phyloP scores from a whole-genome alignment of 192 early-diverging fungal species.

The Coemansia sp. region DNA sequence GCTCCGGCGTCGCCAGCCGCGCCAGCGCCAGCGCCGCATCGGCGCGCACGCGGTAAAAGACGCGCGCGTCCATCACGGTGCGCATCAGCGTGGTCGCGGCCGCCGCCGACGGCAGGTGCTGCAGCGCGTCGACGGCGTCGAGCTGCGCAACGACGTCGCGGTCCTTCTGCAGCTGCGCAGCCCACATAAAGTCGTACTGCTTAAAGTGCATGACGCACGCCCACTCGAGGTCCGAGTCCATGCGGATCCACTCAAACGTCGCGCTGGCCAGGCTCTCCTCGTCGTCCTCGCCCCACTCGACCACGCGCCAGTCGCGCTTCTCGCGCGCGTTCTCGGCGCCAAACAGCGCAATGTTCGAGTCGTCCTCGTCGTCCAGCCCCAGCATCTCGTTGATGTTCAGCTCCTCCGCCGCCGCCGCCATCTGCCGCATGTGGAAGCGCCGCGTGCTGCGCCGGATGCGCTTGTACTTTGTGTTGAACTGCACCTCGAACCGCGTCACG shows the following conservation, averaged over 20 bases:
- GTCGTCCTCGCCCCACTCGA: slow-evolving; percentile 80
- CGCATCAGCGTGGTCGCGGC: slow-evolving; percentile 74
- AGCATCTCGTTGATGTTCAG: slow-evolving; percentile 48
- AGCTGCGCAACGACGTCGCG: slow-evolving; percentile 89
- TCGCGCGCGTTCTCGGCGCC: slow-evolving; percentile 60
- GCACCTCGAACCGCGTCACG: slow-evolving; percentile 75
- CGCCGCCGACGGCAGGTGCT: slow-evolving; percentile 59
- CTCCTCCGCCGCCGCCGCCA: slow-evolving; percentile 63
- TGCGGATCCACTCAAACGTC: slow-evolving; percentile 93
- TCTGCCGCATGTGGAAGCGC: slow-evolving; percentile 69
- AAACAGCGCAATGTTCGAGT: slow-evolving; percentile 50
- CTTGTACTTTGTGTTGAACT: slow-evolving; percentile 98
- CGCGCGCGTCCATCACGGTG: slow-evolving; percentile 71
- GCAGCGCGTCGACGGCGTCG: slow-evolving; percentile 74
- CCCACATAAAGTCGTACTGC: slow-evolving; percentile 96
- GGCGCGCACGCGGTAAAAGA: slow-evolving; percentile 86
- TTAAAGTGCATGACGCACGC: slow-evolving; percentile 80
- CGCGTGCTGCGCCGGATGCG: slow-evolving; percentile 83
- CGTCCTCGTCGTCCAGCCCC: slow-evolving; percentile 49
- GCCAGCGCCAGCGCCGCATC: slow-evolving; percentile 74
- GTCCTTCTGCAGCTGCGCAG: slow-evolving; percentile 84
- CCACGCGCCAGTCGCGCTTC: slow-evolving; percentile 69
- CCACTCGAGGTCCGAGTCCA: slow-evolving; percentile 96
- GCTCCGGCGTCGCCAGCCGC: slow-evolving; percentile 53
- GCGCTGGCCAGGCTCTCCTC: slow-evolving; percentile 61